Evolutionary conservation across 2,329 filamentous ascomycete species (phyloP).

Genomic region (Botrytis squamosa): DNA sequence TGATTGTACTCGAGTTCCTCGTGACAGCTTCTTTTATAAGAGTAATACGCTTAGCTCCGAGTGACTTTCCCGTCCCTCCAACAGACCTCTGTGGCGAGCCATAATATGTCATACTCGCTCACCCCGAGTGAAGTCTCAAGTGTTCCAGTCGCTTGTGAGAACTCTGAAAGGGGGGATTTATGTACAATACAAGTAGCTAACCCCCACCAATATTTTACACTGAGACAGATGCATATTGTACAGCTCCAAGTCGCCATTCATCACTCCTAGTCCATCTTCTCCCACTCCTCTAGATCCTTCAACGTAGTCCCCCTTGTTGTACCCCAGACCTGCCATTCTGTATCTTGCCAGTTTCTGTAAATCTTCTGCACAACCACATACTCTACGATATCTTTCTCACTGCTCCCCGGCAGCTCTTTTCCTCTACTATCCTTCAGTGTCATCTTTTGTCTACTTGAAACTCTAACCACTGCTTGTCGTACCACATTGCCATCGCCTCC

Average conservation of each 20-base stretch:
- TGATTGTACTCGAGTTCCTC: neutral
- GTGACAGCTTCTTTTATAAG: neutral
- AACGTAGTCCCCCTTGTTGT: slow-evolving; percentile 55
- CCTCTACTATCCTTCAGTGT: slow-evolving; percentile 39
- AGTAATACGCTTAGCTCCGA: neutral
- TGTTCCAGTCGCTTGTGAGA: neutral
- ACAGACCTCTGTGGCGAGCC: neutral
- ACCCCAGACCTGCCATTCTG: slow-evolving; percentile 65
- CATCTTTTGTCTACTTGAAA: slow-evolving; percentile 56
- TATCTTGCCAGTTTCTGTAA: slow-evolving; percentile 46
- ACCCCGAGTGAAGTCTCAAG: neutral
- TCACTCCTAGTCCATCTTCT: neutral
- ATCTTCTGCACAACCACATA: slow-evolving; percentile 60
- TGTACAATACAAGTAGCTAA: neutral
- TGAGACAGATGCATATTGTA: slow-evolving; percentile 3
- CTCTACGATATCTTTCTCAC: slow-evolving; percentile 57
- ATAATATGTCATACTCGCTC: neutral
- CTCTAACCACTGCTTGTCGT: slow-evolving; percentile 60
- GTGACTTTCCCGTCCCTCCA: neutral
- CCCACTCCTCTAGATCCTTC: slow-evolving; percentile 29
- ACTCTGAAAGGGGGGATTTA: neutral
- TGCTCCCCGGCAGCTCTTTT: slow-evolving; percentile 47
- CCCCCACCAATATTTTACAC: neutral
- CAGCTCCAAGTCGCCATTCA: neutral
- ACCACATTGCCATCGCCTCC: slow-evolving; percentile 44